Conservation (phyloP, 202 grass and related monocot genomes). For the Panicum hallii region DNA sequence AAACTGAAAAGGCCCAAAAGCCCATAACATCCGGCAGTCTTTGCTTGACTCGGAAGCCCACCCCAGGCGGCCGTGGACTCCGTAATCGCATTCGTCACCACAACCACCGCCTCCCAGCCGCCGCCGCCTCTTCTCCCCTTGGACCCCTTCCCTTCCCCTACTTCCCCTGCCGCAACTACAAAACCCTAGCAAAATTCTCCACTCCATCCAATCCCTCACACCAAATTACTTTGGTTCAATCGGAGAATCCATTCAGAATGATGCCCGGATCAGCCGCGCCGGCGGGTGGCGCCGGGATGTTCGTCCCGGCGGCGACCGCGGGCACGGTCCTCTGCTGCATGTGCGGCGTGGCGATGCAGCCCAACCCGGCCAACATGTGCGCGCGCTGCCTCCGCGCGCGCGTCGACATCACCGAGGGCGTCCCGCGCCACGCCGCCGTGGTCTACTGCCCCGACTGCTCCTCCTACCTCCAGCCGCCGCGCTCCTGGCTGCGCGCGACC, state of each 20-base stretch:
- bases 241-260: conserved; percentile 22
- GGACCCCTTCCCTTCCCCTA: background rate
- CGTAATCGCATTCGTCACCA: conserved; percentile 33
- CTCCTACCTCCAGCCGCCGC: conserved; percentile 87
- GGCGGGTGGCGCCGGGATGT: conserved; percentile 75
- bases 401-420: conserved; percentile 89
- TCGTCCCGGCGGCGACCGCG: conserved; percentile 78
- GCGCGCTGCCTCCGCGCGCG: conserved; percentile 74
- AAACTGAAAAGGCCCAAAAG: background rate
- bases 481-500: conserved; percentile 70
- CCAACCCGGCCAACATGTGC: conserved; percentile 96
- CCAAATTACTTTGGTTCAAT: background rate
- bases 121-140: background rate
- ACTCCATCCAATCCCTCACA: background rate
- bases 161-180: conserved; percentile 11
- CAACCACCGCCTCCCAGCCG: background rate
- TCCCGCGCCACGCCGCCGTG: conserved; percentile 78
- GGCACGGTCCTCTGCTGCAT: conserved; percentile 95
- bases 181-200: conserved; percentile 40
- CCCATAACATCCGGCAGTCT: background rate
- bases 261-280: conserved; percentile 57
- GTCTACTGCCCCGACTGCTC: conserved; percentile 88
- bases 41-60: background rate
- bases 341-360: conserved; percentile 82
- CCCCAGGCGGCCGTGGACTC: background rate